Evolutionary conservation across 2,329 filamentous ascomycete species (phyloP).

Genomic region (Penicillium olsonii): DNA sequence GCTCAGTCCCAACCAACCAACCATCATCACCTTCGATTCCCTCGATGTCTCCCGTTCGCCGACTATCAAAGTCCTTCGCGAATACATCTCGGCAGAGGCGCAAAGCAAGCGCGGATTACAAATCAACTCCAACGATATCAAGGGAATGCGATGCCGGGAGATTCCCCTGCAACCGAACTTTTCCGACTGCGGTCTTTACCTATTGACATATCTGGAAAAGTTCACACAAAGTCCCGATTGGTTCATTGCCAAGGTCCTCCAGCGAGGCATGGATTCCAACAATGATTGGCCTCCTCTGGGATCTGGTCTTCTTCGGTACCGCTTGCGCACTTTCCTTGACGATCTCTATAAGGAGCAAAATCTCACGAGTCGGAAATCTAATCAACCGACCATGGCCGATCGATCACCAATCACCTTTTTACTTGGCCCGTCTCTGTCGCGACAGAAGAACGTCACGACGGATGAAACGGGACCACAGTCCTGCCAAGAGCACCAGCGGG

Average conservation of each 20-base stretch:
- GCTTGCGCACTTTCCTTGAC: conserved; percentile 68
- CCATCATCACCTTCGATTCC: conserved; percentile 87
- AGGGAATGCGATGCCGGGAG: conserved; percentile 68
- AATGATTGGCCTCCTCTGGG: conserved; percentile 58
- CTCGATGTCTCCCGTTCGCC: conserved; percentile 65
- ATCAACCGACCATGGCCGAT: conserved; percentile 34
- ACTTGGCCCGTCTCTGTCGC: conserved; percentile 21
- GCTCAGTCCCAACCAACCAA: conserved; percentile 58
- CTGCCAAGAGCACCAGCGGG: not conserved
- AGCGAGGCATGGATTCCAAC: conserved; percentile 60
- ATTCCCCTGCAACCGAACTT: conserved; percentile 82
- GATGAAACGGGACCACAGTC: conserved; percentile 5
- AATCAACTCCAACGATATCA: conserved; percentile 48
- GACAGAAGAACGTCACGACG: not conserved
- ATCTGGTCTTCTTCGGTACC: conserved; percentile 60
- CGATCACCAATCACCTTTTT: conserved; percentile 34
- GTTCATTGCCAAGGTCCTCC: conserved; percentile 69
- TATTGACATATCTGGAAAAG: conserved; percentile 79
- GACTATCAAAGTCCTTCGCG: conserved; percentile 68
- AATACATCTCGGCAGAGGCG: conserved; percentile 76
- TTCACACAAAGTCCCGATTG: conserved; percentile 74
- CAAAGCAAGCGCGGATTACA: conserved; percentile 59
- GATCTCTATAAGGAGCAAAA: conserved; percentile 62
- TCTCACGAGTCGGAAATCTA: conserved; percentile 14
- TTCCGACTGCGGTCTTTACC: conserved; percentile 85